These are phyloP conservation scores for Aspergillus pseudoglaucus DNA, from an alignment of 2,329 filamentous ascomycete species.

Conservation along the genomic window DNA sequence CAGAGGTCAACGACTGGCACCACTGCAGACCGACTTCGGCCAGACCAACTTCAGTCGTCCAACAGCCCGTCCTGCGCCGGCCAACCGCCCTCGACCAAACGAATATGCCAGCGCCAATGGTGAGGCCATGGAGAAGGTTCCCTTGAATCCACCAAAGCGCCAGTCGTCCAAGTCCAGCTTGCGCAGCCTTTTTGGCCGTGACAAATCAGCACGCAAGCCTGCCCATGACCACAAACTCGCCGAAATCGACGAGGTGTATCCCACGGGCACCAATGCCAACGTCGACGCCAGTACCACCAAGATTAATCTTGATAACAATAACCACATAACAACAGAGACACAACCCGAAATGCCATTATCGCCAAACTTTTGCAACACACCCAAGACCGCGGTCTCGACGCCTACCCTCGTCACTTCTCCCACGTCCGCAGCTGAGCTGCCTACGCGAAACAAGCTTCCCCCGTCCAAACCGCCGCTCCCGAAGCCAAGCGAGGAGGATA, in stretches of 20 bases:
- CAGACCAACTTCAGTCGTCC: slow-evolving; percentile 25
- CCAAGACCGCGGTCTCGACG: slow-evolving; percentile 19
- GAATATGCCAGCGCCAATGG: slow-evolving; percentile 23
- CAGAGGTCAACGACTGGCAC: slow-evolving; percentile 29
- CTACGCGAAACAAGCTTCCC: not conserved
- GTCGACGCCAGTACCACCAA: not conserved
- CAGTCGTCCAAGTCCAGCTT: slow-evolving; percentile 33
- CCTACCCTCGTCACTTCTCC: slow-evolving; percentile 19
- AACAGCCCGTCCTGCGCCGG: slow-evolving; percentile 14
- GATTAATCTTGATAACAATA: not conserved
- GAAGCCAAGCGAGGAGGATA: slow-evolving; percentile 17
- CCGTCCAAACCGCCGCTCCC: slow-evolving; percentile 7
- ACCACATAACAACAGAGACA: slow-evolving; percentile 6
- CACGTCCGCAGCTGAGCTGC: slow-evolving; percentile 10
- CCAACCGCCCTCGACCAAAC: slow-evolving; percentile 26
- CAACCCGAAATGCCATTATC: slow-evolving; percentile 18
- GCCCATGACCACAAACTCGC: slow-evolving; percentile 24
- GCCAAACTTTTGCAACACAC: slow-evolving; percentile 18
- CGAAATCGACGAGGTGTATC: slow-evolving; percentile 24
- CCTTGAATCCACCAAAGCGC: slow-evolving; percentile 27
- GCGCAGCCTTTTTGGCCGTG: slow-evolving; percentile 31
- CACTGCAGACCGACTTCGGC: slow-evolving; percentile 25
- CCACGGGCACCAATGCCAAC: not conserved
- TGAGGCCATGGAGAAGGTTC: slow-evolving; percentile 22
- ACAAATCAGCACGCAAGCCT: slow-evolving; percentile 25